Evolutionary conservation across 495 filamentous ascomycete species (phyloP).

Genomic region (Staphylotrichum tortipilum): DNA sequence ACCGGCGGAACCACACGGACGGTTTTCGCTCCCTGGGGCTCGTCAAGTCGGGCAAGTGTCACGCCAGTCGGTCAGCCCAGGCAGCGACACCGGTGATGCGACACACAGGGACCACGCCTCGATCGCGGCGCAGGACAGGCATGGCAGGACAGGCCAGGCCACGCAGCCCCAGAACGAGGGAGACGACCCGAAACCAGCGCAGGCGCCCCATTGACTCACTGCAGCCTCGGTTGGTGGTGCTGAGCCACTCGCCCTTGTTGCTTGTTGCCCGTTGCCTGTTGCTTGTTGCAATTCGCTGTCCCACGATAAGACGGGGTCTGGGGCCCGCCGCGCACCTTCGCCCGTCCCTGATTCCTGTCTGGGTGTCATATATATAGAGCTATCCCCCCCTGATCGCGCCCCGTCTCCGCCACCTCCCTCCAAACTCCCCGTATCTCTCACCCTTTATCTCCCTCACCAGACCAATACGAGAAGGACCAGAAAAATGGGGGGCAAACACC

Average conservation of each 20-base stretch:
- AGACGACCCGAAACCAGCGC: neutral
- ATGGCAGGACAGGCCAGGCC: too few species aligned
- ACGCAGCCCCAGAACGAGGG: too few species aligned
- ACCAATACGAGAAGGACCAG: neutral
- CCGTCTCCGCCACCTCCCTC: neutral
- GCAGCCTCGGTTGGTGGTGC: constrained; percentile 5
- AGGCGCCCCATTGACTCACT: constrained; percentile 1
- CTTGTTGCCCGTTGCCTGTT: constrained; percentile 7
- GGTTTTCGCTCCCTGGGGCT: neutral
- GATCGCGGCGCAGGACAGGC: neutral
- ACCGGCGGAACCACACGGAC: neutral
- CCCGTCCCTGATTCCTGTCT: too few species aligned
- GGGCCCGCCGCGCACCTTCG: neutral
- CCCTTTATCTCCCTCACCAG: neutral
- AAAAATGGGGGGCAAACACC: neutral
- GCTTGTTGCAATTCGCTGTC: constrained; percentile 7
- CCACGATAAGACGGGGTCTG: constrained; percentile 20
- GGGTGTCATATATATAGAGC: constrained; percentile 1
- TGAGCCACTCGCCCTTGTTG: constrained; percentile 5
- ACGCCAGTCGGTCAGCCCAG: neutral
- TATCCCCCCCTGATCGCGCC: neutral
- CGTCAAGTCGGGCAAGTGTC: constrained; percentile 5
- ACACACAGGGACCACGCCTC: neutral
- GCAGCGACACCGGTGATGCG: constrained; percentile 2
- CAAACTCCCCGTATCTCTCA: too few species aligned